Evolutionary conservation across 1,284 basidiomycete genomes (phyloP).

Genomic region (Trichosporon faecale): DNA sequence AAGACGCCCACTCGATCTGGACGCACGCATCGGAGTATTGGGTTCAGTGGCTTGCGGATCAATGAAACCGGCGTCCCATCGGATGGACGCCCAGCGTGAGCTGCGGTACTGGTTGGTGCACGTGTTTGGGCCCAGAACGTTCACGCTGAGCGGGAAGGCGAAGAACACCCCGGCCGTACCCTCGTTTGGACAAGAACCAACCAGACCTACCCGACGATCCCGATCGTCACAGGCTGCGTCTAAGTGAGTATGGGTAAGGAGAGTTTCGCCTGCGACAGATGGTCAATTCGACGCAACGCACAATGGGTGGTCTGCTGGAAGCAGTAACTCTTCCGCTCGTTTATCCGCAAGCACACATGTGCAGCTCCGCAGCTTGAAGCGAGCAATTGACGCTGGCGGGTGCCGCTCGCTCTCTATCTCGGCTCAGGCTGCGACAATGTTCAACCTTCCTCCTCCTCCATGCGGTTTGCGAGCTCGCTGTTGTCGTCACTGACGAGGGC

Average conservation of each 20-base stretch:
- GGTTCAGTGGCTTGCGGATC: neutral
- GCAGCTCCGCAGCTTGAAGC: no score
- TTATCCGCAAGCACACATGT: no score
- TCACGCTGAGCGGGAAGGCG: neutral
- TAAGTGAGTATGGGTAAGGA: neutral
- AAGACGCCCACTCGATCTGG: no score
- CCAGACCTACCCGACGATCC: constrained; percentile 2
- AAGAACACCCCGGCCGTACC: neutral
- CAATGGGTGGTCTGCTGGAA: neutral
- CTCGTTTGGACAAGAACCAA: neutral
- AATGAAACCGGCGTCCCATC: neutral
- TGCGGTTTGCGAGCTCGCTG: no score
- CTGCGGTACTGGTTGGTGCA: neutral
- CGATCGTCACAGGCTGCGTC: neutral
- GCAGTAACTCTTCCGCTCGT: no score
- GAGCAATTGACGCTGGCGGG: no score
- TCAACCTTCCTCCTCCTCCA: no score
- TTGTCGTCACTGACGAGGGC: no score
- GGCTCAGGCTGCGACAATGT: no score
- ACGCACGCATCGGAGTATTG: neutral
- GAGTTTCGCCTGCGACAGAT: neutral
- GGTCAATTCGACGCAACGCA: neutral
- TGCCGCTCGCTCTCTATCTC: no score
- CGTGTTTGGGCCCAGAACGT: neutral
- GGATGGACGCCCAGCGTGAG: neutral